phyloP scores from a whole-genome alignment of 306 rosid species.

The Amphicarpaea edgeworthii region DNA sequence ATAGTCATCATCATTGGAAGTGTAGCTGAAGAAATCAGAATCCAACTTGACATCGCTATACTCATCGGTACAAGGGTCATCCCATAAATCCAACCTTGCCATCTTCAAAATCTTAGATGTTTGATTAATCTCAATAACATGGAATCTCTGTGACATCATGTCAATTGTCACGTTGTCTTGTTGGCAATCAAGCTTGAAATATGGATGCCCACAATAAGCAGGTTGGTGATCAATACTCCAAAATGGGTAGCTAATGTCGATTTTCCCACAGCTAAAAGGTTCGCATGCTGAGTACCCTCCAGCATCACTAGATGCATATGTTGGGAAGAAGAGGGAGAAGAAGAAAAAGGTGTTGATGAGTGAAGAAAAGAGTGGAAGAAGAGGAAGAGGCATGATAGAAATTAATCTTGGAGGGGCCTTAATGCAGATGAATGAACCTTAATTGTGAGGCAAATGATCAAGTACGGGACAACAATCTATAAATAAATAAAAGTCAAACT shows the following conservation, averaged over 20 bases:
- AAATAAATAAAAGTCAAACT: slow-evolving; percentile 32
- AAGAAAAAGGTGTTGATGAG: slow-evolving; percentile 37
- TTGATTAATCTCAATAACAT: slow-evolving; percentile 26
- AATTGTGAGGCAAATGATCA: slow-evolving; percentile 1
- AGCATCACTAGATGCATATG: slow-evolving; percentile 20
- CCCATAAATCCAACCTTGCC: slow-evolving; percentile 51
- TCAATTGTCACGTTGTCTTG: slow-evolving; percentile 28
- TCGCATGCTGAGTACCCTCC: slow-evolving; percentile 42
- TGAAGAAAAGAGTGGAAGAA: slow-evolving; percentile 24
- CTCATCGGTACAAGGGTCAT: slow-evolving; percentile 16
- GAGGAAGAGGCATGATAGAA: slow-evolving; percentile 28
- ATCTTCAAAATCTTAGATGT: slow-evolving; percentile 28
- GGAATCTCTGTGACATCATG: slow-evolving; percentile 41
- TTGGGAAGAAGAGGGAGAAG: slow-evolving; percentile 41
- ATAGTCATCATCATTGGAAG: slow-evolving; percentile 21
- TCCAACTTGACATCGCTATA: slow-evolving; percentile 37
- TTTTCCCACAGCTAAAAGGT: slow-evolving; percentile 52
- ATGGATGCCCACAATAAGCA: slow-evolving; percentile 51
- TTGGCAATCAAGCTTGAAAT: slow-evolving; percentile 49
- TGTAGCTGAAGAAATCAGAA: slow-evolving; percentile 36
- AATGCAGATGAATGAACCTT: background rate
- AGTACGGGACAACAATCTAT: background rate
- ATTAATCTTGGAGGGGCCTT: slow-evolving; percentile 3
- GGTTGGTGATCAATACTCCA: slow-evolving; percentile 45
- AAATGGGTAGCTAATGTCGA: slow-evolving; percentile 54